Evolutionary conservation across 306 rosid genomes (phyloP).

Genomic region (Erythrophleum fordii): DNA sequence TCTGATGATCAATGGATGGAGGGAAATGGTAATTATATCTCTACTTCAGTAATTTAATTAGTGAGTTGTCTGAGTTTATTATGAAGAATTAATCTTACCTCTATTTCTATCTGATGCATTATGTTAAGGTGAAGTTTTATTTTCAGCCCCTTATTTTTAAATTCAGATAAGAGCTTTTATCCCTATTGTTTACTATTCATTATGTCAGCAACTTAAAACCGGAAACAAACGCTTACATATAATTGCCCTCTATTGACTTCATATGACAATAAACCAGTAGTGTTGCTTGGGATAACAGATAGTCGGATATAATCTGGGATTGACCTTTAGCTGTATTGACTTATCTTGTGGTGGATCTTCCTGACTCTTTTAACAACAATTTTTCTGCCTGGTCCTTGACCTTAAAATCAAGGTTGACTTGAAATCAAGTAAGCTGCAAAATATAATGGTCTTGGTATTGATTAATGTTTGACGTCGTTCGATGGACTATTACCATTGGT

Average conservation of each 20-base stretch:
- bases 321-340: not conserved
- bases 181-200: not conserved
- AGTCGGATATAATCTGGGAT: not conserved
- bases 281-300: not conserved
- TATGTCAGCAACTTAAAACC: not conserved
- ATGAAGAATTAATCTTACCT: not conserved
- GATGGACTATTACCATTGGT: not conserved
- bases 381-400: not conserved
- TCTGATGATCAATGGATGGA: conserved; percentile 79
- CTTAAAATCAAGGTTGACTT: not conserved
- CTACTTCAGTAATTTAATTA: not conserved
- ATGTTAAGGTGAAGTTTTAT: not conserved
- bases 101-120: not conserved
- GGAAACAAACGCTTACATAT: not conserved
- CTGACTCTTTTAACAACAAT: not conserved
- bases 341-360: too few relatives aligned
- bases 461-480: not conserved
- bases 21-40: conserved; percentile 68
- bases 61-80: not conserved
- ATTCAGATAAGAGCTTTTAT: not conserved
- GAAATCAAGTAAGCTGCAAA: not conserved
- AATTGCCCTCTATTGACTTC: not conserved
- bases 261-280: not conserved
- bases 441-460: not conserved
- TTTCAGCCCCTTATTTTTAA: not conserved